phyloP scores from a whole-genome alignment of 768 basidiomycete species.

The Lenzites betulinus region DNA sequence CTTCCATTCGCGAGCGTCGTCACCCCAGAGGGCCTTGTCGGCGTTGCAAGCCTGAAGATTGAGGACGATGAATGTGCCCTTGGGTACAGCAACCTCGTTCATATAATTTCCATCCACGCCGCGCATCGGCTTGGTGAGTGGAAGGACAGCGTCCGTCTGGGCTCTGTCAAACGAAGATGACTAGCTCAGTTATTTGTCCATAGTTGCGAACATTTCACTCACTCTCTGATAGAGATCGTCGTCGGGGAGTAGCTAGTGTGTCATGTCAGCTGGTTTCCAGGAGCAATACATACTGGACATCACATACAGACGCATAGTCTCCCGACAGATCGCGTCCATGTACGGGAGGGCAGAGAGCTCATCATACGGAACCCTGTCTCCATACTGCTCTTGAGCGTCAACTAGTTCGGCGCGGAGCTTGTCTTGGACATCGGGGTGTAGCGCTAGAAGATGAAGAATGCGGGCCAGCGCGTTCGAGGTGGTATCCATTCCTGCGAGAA shows the following conservation, averaged over 20 bases:
- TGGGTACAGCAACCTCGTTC: constrained; percentile 41
- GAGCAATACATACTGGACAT: constrained; percentile 26
- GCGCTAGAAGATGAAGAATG: constrained; percentile 23
- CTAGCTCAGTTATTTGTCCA: too few species aligned
- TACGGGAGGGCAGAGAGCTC: constrained; percentile 45
- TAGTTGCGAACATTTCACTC: too few species aligned
- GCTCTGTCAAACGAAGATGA: constrained; percentile 29
- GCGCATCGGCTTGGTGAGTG: constrained; percentile 40
- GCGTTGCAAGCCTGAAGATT: constrained; percentile 8
- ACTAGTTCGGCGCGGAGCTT: constrained; percentile 22
- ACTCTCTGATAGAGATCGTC: background rate
- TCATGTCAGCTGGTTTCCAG: background rate
- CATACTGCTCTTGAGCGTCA: constrained; percentile 14
- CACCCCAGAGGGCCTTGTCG: constrained; percentile 39
- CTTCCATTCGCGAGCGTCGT: constrained; percentile 36
- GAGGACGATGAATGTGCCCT: constrained; percentile 20
- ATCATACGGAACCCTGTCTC: constrained; percentile 35
- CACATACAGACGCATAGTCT: constrained; percentile 48
- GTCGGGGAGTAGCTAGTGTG: constrained; percentile 18
- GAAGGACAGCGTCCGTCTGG: constrained; percentile 40
- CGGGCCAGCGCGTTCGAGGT: constrained; percentile 25
- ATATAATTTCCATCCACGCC: constrained; percentile 40
- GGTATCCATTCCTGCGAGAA: constrained; percentile 27
- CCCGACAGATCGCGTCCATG: constrained; percentile 63
- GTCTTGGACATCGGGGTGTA: constrained; percentile 36